Conservation (phyloP, 345 rosid species). For the Citropsis articulata region DNA sequence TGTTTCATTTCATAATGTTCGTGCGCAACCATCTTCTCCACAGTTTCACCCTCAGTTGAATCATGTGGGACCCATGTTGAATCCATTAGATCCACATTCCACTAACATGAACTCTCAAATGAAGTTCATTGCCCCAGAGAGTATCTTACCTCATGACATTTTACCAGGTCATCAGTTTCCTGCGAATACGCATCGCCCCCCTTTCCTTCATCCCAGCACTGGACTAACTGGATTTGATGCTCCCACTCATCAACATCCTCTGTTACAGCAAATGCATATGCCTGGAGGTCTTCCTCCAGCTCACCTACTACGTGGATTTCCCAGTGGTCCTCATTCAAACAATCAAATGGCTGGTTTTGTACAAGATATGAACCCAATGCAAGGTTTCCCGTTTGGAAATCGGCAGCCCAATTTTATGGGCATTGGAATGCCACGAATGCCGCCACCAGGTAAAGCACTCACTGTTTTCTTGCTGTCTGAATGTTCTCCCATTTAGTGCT, state of each 20-base stretch:
- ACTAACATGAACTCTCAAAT: slow-evolving; percentile 54
- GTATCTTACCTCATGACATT: slow-evolving; percentile 49
- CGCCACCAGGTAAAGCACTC: slow-evolving; percentile 36
- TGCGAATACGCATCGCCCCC: slow-evolving; percentile 54
- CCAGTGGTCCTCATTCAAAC: slow-evolving; percentile 56
- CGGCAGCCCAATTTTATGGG: slow-evolving; percentile 54
- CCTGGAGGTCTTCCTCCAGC: slow-evolving; percentile 56
- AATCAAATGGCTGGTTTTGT: slow-evolving; percentile 52
- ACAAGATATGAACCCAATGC: slow-evolving; percentile 57
- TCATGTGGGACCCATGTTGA: slow-evolving; percentile 48
- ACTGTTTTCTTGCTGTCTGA: neutral
- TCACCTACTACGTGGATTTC: slow-evolving; percentile 54
- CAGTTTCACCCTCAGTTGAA: slow-evolving; percentile 58
- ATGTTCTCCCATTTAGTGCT: neutral
- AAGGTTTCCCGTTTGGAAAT: slow-evolving; percentile 58
- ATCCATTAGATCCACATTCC: slow-evolving; percentile 60
- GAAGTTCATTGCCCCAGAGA: slow-evolving; percentile 57
- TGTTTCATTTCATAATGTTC: slow-evolving; percentile 37
- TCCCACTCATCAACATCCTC: slow-evolving; percentile 44
- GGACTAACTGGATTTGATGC: slow-evolving; percentile 62
- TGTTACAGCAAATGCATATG: slow-evolving; percentile 67
- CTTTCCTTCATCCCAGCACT: slow-evolving; percentile 51
- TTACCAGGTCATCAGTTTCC: slow-evolving; percentile 53
- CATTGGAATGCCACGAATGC: slow-evolving; percentile 48
- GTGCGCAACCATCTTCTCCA: slow-evolving; percentile 40